Evolutionary conservation across 2,329 filamentous ascomycete species (phyloP), one percentile per base, ranked within the genome.

Genomic region (Aspergillus fumigatus): DNA sequence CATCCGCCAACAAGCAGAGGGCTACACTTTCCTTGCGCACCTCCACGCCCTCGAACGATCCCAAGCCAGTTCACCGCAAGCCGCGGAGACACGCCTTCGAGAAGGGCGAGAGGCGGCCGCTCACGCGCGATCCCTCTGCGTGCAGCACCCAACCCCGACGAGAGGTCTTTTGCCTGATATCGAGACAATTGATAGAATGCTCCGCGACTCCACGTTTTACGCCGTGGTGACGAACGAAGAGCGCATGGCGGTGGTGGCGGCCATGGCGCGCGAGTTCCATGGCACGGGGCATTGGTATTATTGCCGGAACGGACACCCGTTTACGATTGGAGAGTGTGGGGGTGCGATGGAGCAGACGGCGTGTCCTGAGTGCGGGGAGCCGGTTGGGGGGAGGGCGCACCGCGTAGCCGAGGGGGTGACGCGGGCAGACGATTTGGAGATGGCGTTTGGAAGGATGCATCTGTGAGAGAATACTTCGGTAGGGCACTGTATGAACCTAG

Each of bases 241-340:
- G 70, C 77, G 82, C 65, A 73, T 75, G 35, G 76, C 73, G 0
- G 76, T 85, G 2, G 75, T 80, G 52, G 52, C 60, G 1, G 82
- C 83, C 2, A 85, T 86, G 82, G 67, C 77, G 1, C 55, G 50
- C 0, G 79, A 82, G 58, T 79, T 84, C 40, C 58, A 52, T 0
- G 79, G 80, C 0, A 83, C 79, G 0, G 85, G 85, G 0, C 76
- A 78, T 58, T 78, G 75, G 63, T 80, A 75, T 54, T 70, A 73
- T 53, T 76, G 74, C 56, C 56, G 43, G n/a, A 74, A 75, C 48
- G 66, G 69, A 0, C 73, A 76, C 62, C 73, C 71, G 2, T 87
- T 89, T 60, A 83, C 84, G 0, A 78, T 88, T 32, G 85, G 85
- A 0, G 83, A 88, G 58, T 88, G 86, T 63, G 86, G 86, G 1